phyloP scores from a whole-genome alignment of 108 stramenopile species.

The Aurantiochytrium sp. region DNA sequence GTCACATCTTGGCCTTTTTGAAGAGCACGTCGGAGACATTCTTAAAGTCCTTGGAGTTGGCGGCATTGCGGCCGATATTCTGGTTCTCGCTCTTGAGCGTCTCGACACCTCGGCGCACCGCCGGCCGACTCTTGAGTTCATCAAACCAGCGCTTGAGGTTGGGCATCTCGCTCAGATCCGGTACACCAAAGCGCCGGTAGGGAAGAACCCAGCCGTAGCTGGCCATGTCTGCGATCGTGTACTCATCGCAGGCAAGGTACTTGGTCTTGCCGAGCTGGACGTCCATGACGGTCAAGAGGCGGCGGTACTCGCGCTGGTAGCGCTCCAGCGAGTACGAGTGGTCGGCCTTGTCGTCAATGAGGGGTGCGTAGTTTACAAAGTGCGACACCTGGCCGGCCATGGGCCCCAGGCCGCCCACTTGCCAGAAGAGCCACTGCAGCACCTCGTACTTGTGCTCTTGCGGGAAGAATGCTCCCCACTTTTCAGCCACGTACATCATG shows the following conservation, averaged over 20 bases:
- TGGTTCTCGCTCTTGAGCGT: background rate
- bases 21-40: background rate
- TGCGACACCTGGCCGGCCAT: conserved; percentile 27
- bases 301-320: background rate
- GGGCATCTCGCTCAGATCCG: background rate
- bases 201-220: conserved; percentile 17
- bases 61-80: background rate
- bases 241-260: background rate
- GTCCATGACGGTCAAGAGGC: background rate
- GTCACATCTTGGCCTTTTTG: background rate
- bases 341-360: background rate
- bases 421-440: conserved; percentile 28
- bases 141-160: background rate
- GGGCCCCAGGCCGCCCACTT: conserved; percentile 25
- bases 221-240: conserved; percentile 18
- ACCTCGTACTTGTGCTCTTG: background rate
- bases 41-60: background rate
- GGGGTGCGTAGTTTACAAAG: conserved; percentile 2
- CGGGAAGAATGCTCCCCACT: background rate
- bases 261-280: background rate
- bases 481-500: conserved; percentile 15
- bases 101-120: background rate
- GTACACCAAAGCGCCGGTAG: background rate
- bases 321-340: conserved; percentile 2
- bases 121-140: background rate